These are phyloP conservation scores for Tetradesmus obliquus DNA, from an alignment of 139 green algal genomes.

Conservation along the genomic window DNA sequence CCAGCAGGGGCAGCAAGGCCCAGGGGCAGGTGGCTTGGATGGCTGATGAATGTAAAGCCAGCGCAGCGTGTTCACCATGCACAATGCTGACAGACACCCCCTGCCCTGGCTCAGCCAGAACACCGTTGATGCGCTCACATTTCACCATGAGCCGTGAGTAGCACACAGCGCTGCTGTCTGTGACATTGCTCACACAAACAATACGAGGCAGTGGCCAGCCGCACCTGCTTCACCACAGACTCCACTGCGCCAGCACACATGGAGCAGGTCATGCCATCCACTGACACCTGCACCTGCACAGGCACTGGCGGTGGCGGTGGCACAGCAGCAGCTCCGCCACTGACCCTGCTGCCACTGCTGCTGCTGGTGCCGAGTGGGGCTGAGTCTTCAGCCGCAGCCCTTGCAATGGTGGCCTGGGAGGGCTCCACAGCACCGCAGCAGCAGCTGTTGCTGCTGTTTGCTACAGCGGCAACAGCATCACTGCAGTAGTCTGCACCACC, in stretches of 20 bases:
- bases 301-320: neutral
- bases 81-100: no score
- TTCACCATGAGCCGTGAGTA: no score
- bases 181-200: no score
- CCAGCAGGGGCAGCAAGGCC: no score
- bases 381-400: no score
- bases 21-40: no score
- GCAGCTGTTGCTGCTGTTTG: neutral
- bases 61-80: no score
- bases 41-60: no score
- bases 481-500: neutral
- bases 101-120: no score
- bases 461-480: neutral
- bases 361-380: neutral
- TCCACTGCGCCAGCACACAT: conserved; percentile 9
- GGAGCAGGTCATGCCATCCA: conserved; percentile 17
- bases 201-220: no score
- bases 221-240: neutral
- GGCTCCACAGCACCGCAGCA: neutral
- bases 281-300: neutral
- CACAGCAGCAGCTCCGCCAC: neutral
- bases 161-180: no score
- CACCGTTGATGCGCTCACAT: no score
- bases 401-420: neutral
- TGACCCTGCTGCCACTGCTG: neutral